Percentiles rank a stretch among this genome's conserved stretches.
phyloP scores from a whole-genome alignment of 1,284 basidiomycete species.

The Omphalotus olearius region DNA sequence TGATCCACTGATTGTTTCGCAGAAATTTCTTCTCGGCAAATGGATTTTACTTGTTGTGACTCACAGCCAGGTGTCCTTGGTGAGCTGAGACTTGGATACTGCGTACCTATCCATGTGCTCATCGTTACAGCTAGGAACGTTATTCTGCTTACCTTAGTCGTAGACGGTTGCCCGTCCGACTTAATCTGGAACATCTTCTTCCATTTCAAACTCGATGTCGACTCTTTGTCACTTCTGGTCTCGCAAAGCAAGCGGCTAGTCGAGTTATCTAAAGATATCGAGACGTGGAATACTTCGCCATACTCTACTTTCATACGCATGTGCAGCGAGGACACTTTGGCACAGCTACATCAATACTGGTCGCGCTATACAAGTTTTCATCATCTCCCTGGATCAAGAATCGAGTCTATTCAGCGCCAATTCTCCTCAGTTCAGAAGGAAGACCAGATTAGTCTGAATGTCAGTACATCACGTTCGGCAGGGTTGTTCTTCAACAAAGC shows the following conservation, averaged over 20 bases:
- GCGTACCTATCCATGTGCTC: conserved; percentile 16
- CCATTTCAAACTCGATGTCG: conserved; percentile 46
- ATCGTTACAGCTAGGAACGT: conserved; percentile 33
- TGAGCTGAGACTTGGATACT: conserved; percentile 20
- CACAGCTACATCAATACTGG: conserved; percentile 34
- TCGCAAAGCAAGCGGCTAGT: conserved; percentile 42
- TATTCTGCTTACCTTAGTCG: conserved; percentile 32
- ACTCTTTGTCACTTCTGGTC: conserved; percentile 33
- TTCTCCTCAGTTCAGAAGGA: conserved; percentile 1
- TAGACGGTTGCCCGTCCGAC: conserved; percentile 25
- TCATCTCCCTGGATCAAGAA: conserved; percentile 2
- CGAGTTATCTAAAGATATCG: conserved; percentile 28
- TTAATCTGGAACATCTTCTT: conserved; percentile 54
- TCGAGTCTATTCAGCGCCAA: background rate
- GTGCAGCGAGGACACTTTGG: conserved; percentile 31
- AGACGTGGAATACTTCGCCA: conserved; percentile 31
- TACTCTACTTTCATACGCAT: conserved; percentile 31
- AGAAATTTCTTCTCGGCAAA: conserved; percentile 27
- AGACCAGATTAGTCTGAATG: background rate
- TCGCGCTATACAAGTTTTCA: conserved; percentile 23
- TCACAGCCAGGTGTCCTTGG: conserved; percentile 54
- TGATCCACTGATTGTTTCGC: background rate
- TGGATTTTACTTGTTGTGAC: conserved; percentile 63
- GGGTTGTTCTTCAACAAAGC: conserved; percentile 28
- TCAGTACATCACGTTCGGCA: conserved; percentile 26